Percentiles rank a stretch among this genome's conserved stretches.
These are phyloP conservation scores for Massospora cicadina DNA, from an alignment of 371 early-diverging fungal genomes.

Conservation along the genomic window DNA sequence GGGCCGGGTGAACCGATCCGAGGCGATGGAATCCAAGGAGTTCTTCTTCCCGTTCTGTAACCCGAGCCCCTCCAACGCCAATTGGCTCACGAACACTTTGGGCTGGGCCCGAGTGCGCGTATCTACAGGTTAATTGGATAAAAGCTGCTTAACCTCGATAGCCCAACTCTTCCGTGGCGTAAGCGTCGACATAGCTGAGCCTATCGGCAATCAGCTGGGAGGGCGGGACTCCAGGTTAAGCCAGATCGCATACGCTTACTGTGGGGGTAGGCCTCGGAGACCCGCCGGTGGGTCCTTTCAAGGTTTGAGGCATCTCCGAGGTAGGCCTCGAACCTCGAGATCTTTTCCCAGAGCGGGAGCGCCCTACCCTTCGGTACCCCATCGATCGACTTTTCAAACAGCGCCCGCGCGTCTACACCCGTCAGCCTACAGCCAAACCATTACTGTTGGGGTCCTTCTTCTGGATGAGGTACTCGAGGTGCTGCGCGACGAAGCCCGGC, in stretches of 20 bases:
- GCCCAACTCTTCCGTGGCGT: slow-evolving; percentile 3
- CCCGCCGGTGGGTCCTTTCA: slow-evolving; percentile 54
- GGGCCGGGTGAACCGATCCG: background rate
- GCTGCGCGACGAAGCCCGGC: slow-evolving; percentile 51
- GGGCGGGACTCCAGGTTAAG: background rate
- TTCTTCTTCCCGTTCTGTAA: background rate
- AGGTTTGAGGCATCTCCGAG: slow-evolving; percentile 69
- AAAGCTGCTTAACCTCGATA: background rate
- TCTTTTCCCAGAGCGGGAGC: slow-evolving; percentile 54
- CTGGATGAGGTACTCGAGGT: slow-evolving; percentile 70
- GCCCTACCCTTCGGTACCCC: slow-evolving; percentile 53
- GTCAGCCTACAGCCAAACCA: slow-evolving; percentile 7
- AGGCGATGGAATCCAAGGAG: background rate
- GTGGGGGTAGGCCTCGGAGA: slow-evolving; percentile 44
- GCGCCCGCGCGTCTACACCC: slow-evolving; percentile 55
- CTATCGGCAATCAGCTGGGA: background rate
- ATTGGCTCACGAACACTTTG: background rate
- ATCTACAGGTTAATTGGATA: background rate
- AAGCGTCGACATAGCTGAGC: background rate
- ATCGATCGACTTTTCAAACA: slow-evolving; percentile 68
- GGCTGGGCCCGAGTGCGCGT: background rate
- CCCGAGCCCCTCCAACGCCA: background rate
- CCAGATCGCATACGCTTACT: slow-evolving; percentile 16
- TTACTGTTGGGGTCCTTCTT: slow-evolving; percentile 80
- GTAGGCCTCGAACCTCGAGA: slow-evolving; percentile 65